Evolutionary conservation across 495 filamentous ascomycete genomes (phyloP), one percentile per base, ranked within the genome.

Genomic region (Acidomyces sp.): DNA sequence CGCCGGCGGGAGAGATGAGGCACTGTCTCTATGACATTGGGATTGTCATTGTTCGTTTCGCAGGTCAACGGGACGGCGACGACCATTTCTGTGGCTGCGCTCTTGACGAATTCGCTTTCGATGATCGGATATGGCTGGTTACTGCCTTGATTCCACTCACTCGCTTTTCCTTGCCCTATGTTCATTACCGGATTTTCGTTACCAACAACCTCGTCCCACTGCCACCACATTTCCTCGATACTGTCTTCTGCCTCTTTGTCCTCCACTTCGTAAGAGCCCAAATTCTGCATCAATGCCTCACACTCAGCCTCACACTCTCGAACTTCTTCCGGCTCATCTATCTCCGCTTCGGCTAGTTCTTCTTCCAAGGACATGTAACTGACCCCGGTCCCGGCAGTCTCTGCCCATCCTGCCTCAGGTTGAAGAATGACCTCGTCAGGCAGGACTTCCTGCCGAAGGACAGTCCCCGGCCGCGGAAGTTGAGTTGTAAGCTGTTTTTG

Each of bases 381-480:
- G n/a, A n/a, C n/a, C 19, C 35, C 35, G 21, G 21, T 25, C 7
- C 35, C 35, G 21, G 21, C 24, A 26, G 16, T 19, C 3, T 13
- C 35, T 4, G 24, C 35, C 35, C 35, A 38, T 2, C 35, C 35
- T 6, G 13, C 6, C 17, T 9, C 26, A 34, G 12, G 13, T 13
- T 38, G 21, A 7, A 28, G 6, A 9, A 40, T 23, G 4, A 30
- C 37, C 26, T 31, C 37, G 12, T n/a, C n/a, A n/a, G 24, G 37
- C 18, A 9, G 23, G 11, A 42, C 39, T 42, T 42, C 39, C 19
- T 13, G 4, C 15, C 39, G 5, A 13, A 42, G 26, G 6, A 22
- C 16, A 11, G 19, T 34, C 13, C 13, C 7, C 4, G n/a, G 11
- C 12, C 36, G 16, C 19, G 21, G 5, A 7, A 3, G 4, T 4